These are phyloP conservation scores for Boletus tomentosulus DNA, from an alignment of 768 basidiomycete species.

Conservation along the genomic window DNA sequence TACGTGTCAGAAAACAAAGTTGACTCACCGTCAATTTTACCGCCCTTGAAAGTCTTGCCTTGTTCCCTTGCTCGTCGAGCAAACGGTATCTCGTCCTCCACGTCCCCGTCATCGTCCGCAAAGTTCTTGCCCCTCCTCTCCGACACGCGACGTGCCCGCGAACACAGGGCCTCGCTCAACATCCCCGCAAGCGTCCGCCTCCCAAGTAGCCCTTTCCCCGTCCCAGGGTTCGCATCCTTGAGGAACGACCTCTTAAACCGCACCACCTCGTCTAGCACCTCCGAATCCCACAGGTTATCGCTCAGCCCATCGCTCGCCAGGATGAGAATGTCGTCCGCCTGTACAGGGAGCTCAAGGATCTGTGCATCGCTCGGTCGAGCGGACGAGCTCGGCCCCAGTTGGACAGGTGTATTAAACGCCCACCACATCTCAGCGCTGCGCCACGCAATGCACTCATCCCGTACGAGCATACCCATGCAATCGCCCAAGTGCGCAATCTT, in stretches of 20 bases:
- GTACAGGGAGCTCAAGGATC: constrained; percentile 64
- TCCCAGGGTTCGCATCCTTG: constrained; percentile 16
- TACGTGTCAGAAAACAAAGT: background rate
- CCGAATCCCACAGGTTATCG: constrained; percentile 88
- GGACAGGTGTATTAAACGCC: constrained; percentile 64
- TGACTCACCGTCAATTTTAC: constrained; percentile 77
- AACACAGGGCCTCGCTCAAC: constrained; percentile 78
- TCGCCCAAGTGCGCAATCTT: constrained; percentile 85
- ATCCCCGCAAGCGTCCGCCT: constrained; percentile 59
- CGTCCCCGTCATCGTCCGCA: constrained; percentile 24
- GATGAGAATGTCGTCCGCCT: constrained; percentile 71
- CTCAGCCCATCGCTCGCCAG: constrained; percentile 78
- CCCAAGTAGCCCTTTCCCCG: constrained; percentile 32
- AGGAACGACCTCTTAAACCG: constrained; percentile 46
- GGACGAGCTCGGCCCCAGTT: constrained; percentile 58
- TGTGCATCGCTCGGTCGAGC: constrained; percentile 67
- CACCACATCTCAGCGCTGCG: constrained; percentile 94
- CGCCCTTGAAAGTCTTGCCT: constrained; percentile 69
- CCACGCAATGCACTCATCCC: constrained; percentile 76
- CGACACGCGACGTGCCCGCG: constrained; percentile 66
- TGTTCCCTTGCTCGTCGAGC: constrained; percentile 72
- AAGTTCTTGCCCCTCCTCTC: constrained; percentile 38
- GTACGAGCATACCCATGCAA: constrained; percentile 83
- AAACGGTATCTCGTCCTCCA: constrained; percentile 69
- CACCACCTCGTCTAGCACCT: constrained; percentile 76